Conservation (phyloP, 495 filamentous ascomycete genomes). For the Bombardia bombarda region DNA sequence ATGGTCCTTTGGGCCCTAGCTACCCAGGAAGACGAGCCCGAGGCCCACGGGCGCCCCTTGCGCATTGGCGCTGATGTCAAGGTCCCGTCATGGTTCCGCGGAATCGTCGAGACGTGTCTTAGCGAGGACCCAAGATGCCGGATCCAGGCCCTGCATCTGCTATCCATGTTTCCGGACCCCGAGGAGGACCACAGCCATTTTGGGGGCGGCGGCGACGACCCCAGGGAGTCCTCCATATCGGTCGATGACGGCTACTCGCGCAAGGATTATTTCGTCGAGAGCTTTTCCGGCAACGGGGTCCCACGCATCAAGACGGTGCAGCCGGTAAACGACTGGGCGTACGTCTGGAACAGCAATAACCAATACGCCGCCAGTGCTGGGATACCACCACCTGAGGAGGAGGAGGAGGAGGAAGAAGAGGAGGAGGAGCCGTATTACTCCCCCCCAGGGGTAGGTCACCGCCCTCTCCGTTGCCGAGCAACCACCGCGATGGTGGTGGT, state of each 20-base stretch:
- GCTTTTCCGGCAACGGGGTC: conserved; percentile 12
- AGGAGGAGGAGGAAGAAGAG: no score
- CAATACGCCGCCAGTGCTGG: neutral
- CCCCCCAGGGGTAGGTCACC: conserved; percentile 38
- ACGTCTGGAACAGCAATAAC: conserved; percentile 11
- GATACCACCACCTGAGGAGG: no score
- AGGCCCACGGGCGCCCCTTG: conserved; percentile 69
- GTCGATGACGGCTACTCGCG: conserved; percentile 25
- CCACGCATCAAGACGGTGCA: conserved; percentile 23
- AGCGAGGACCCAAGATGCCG: conserved; percentile 34
- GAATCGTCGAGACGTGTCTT: conserved; percentile 37
- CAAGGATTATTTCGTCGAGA: conserved; percentile 24
- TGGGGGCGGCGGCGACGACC: conserved; percentile 8
- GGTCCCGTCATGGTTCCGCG: conserved; percentile 36
- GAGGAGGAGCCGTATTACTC: conserved; percentile 30
- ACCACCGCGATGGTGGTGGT: conserved; percentile 19
- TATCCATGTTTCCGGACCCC: conserved; percentile 31
- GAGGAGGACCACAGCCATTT: conserved; percentile 19
- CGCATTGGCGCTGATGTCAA: conserved; percentile 27
- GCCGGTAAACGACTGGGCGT: conserved; percentile 26
- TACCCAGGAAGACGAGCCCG: conserved; percentile 82
- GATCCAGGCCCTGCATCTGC: conserved; percentile 31
- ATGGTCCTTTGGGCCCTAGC: conserved; percentile 97
- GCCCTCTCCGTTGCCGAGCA: conserved; percentile 33
- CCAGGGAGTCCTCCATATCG: conserved; percentile 22